Percentiles rank a stretch among this genome's conserved stretches.
These are phyloP conservation scores for Beta vulgaris DNA, from an alignment of 148 eudicot genomes.

Conservation along the genomic window DNA sequence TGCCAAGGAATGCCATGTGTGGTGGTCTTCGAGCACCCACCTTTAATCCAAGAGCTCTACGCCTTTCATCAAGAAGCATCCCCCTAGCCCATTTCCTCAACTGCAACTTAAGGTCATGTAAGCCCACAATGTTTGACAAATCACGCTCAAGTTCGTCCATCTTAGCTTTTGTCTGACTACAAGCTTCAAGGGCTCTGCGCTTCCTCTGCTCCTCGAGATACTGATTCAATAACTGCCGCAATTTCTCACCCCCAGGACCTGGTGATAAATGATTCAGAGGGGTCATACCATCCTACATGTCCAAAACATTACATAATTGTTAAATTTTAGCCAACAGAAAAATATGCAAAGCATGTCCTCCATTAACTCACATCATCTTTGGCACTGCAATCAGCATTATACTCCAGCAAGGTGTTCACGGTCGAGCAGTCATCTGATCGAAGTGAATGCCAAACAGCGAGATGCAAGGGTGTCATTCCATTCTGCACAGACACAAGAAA, in stretches of 20 bases:
- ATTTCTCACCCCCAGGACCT: constrained; percentile 76
- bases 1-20: constrained; percentile 99
- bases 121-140: constrained; percentile 68
- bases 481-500: constrained; percentile 49
- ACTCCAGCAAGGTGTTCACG: constrained; percentile 78
- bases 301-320: constrained; percentile 10
- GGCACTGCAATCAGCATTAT: constrained; percentile 86
- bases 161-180: constrained; percentile 87
- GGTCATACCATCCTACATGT: constrained; percentile 70
- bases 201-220: constrained; percentile 81
- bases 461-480: constrained; percentile 99
- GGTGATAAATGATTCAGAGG: constrained; percentile 83
- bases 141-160: constrained; percentile 91
- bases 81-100: constrained; percentile 96
- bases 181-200: constrained; percentile 81
- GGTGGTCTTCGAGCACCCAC: constrained; percentile 90
- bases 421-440: constrained; percentile 66
- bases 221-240: constrained; percentile 53
- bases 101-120: constrained; percentile 78
- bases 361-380: constrained; percentile 64
- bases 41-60: constrained; percentile 89
- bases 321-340: constrained; percentile 6
- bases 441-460: constrained; percentile 94
- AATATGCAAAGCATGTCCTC: background rate
- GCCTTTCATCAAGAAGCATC: constrained; percentile 99